Evolutionary conservation across 1,284 basidiomycete species (phyloP).

Genomic region (Tausonia pullulans): DNA sequence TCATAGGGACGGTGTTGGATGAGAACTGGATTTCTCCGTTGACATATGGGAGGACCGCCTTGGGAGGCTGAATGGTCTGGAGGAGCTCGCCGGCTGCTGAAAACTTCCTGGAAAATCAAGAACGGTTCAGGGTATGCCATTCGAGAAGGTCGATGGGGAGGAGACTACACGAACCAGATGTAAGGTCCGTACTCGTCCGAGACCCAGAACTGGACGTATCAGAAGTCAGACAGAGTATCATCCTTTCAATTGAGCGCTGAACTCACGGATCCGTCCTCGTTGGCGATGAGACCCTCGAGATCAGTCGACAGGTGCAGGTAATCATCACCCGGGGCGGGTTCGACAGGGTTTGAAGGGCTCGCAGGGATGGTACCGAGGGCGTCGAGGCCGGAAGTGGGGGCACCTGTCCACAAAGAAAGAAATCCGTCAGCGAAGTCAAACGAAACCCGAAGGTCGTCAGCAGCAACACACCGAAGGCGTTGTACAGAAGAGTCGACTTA

Average conservation of each 20-base stretch:
- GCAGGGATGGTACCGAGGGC: slow-evolving; percentile 41
- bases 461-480: slow-evolving; percentile 33
- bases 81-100: slow-evolving; percentile 41
- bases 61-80: slow-evolving; percentile 49
- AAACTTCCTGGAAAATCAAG: slow-evolving; percentile 28
- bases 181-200: slow-evolving; percentile 62
- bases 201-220: slow-evolving; percentile 39
- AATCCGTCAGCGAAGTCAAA: not conserved
- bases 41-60: slow-evolving; percentile 43
- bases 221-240: not conserved
- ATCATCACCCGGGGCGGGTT: slow-evolving; percentile 24
- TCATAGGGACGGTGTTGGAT: slow-evolving; percentile 41
- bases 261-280: slow-evolving; percentile 40
- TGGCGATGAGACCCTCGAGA: slow-evolving; percentile 49
- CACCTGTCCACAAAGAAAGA: slow-evolving; percentile 25
- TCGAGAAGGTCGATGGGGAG: not conserved
- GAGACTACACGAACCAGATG: slow-evolving; percentile 38
- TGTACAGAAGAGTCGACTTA: slow-evolving; percentile 43
- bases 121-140: not conserved
- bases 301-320: slow-evolving; percentile 48
- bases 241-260: not conserved
- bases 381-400: slow-evolving; percentile 52
- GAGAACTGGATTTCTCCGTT: slow-evolving; percentile 49
- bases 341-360: slow-evolving; percentile 10
- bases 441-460: not conserved